Percentiles rank a stretch among this genome's conserved stretches.
Conservation (phyloP, 1,139 yeast genomes). For the Nakaseomyces uthaithaninus region DNA sequence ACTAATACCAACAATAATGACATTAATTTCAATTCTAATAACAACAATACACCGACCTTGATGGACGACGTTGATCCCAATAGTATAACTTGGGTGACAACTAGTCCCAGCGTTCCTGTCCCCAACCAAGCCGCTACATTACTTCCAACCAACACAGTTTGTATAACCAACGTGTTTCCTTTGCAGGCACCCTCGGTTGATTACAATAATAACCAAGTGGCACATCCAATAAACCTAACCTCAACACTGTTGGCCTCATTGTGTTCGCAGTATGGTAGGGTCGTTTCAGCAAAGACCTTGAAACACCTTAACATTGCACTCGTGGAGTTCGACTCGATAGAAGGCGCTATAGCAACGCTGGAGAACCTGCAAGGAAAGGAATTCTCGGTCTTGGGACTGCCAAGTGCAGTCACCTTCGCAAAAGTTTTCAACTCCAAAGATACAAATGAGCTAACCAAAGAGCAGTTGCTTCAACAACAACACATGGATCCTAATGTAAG, state of each 20-base stretch:
- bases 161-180: slow-evolving; percentile 61
- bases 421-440: slow-evolving; percentile 34
- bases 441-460: background rate
- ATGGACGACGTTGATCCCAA: slow-evolving; percentile 48
- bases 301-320: slow-evolving; percentile 50
- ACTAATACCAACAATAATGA: background rate
- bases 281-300: slow-evolving; percentile 50
- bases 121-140: slow-evolving; percentile 24
- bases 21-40: too few species aligned
- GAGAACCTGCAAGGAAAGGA: slow-evolving; percentile 73
- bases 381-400: slow-evolving; percentile 56
- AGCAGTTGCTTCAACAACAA: background rate
- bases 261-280: slow-evolving; percentile 44
- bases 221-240: slow-evolving; percentile 16
- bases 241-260: slow-evolving; percentile 34
- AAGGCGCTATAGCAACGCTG: slow-evolving; percentile 70
- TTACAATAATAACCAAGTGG: slow-evolving; percentile 28
- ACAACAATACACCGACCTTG: slow-evolving; percentile 28
- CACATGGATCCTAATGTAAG: background rate
- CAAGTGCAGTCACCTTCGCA: slow-evolving; percentile 61
- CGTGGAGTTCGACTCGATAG: slow-evolving; percentile 63
- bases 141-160: slow-evolving; percentile 50
- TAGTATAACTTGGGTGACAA: slow-evolving; percentile 45
- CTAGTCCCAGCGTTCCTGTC: slow-evolving; percentile 63
- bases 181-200: slow-evolving; percentile 41